These are phyloP conservation scores for Leishmania gerbilli DNA, from an alignment of 208 protist species.

Conservation along the genomic window DNA sequence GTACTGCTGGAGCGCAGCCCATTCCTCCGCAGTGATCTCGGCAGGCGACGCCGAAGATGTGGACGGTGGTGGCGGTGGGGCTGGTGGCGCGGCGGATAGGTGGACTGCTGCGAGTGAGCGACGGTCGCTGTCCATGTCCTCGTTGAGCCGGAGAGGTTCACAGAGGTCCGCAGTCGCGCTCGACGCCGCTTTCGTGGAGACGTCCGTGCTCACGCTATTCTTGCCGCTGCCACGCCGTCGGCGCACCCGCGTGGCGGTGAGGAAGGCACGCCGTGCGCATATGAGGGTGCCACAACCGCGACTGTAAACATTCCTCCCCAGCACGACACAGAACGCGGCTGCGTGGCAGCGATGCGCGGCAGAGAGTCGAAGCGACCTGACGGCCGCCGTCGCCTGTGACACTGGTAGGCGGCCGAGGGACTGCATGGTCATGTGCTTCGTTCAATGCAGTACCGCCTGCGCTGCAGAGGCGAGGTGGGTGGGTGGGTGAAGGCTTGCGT, in stretches of 20 bases:
- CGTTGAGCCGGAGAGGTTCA: background rate
- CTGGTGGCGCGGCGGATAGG: background rate
- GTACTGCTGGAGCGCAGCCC: conserved; percentile 16
- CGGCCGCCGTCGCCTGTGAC: background rate
- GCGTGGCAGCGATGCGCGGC: background rate
- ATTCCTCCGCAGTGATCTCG: background rate
- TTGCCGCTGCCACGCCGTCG: background rate
- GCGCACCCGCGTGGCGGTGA: conserved; percentile 1
- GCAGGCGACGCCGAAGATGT: background rate
- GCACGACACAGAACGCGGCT: background rate
- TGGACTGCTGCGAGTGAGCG: background rate
- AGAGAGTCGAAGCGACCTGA: background rate
- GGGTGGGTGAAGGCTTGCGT: background rate
- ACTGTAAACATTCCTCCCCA: background rate
- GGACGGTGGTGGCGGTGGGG: conserved; percentile 5
- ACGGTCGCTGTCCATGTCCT: background rate
- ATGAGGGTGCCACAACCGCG: background rate
- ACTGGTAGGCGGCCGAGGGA: conserved; percentile 2
- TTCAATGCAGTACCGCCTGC: background rate
- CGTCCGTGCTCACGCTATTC: background rate
- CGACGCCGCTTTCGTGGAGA: background rate
- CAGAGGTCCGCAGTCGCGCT: background rate
- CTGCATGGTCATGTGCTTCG: background rate
- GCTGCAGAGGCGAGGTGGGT: too few relatives aligned
- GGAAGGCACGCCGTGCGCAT: background rate